phyloP scores from a whole-genome alignment of 2,329 filamentous ascomycete genomes.

The Penicillium crustosum region DNA sequence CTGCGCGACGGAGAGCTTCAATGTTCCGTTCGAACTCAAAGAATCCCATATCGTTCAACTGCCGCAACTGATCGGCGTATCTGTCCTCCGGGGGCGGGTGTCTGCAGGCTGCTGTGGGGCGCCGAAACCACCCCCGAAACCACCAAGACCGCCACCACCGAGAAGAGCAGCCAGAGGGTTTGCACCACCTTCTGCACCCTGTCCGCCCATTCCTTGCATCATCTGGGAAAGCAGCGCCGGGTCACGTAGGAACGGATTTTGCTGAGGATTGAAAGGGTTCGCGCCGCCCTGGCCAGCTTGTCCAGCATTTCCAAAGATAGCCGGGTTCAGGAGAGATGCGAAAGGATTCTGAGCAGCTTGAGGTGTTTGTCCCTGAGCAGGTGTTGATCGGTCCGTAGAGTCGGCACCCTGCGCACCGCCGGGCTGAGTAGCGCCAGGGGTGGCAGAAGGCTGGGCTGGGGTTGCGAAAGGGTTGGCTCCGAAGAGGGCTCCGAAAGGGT shows the following conservation, averaged over 20 bases:
- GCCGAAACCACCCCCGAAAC: constrained; percentile 42
- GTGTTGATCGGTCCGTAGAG: constrained; percentile 30
- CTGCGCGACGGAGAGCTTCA: constrained; percentile 79
- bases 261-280: constrained; percentile 49
- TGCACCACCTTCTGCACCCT: constrained; percentile 36
- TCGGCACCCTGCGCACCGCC: constrained; percentile 32
- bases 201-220: constrained; percentile 52
- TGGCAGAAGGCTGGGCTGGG: constrained; percentile 29
- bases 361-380: constrained; percentile 36
- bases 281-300: constrained; percentile 41
- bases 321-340: constrained; percentile 60
- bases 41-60: constrained; percentile 99
- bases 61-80: constrained; percentile 84
- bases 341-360: constrained; percentile 64
- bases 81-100: constrained; percentile 90
- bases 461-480: constrained; percentile 36
- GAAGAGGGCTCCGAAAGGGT: constrained; percentile 62
- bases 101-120: constrained; percentile 64
- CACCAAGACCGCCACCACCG: constrained; percentile 49
- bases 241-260: constrained; percentile 60
- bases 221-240: constrained; percentile 59
- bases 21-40: constrained; percentile 95
- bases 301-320: constrained; percentile 35
- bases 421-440: constrained; percentile 34
- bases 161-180: constrained; percentile 51